Evolutionary conservation across 257 asterid genomes (phyloP).

Genomic region (Nicotiana attenuata): DNA sequence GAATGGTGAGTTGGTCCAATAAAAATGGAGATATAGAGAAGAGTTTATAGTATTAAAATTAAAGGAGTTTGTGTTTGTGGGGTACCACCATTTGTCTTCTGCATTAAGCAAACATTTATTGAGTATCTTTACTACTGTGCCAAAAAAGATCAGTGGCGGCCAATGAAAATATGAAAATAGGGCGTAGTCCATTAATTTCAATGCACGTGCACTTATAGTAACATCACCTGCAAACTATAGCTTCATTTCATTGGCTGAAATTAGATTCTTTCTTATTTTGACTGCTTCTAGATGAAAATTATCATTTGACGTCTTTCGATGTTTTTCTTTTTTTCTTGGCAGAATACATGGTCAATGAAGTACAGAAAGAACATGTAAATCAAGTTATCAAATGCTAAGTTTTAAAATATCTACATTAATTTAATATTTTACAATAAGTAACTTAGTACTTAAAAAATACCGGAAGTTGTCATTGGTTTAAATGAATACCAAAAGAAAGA

Average conservation of each 20-base stretch:
- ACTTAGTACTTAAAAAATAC: no score
- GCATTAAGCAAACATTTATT: slow-evolving; percentile 13
- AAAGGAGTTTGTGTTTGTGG: not conserved
- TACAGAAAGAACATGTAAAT: no score
- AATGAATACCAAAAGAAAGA: no score
- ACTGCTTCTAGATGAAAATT: not conserved
- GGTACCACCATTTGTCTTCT: slow-evolving; percentile 16
- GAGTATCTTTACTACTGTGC: no score
- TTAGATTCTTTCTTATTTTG: not conserved
- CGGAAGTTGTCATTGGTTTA: no score
- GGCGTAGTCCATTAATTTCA: not conserved
- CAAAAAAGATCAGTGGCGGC: not conserved
- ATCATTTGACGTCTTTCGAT: not conserved
- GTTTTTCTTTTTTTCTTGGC: not conserved
- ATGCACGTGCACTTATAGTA: not conserved
- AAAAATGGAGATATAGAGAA: not conserved
- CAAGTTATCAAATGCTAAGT: no score
- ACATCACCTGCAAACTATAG: not conserved
- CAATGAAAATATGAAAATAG: not conserved
- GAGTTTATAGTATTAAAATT: not conserved
- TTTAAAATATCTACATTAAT: no score
- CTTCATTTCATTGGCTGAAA: not conserved
- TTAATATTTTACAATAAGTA: no score
- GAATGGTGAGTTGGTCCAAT: slow-evolving; percentile 20
- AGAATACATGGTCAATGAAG: no score